phyloP scores from a whole-genome alignment of 2,329 filamentous ascomycete species.

The Xylaria multiplex region DNA sequence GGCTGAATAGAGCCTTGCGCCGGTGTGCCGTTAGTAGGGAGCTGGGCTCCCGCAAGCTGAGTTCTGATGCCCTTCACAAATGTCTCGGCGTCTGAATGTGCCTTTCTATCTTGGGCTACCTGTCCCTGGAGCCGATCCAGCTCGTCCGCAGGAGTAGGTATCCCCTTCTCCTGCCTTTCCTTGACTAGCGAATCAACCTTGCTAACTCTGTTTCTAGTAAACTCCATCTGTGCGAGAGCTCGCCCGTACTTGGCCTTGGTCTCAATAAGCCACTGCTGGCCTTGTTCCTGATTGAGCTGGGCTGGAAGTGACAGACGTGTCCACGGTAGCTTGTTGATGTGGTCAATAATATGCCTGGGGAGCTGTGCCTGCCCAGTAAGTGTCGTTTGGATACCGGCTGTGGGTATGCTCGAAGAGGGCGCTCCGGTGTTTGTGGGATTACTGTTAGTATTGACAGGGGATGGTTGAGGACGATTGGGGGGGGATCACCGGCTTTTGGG shows the following conservation, averaged over 20 bases:
- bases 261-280: slow-evolving; percentile 37
- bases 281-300: slow-evolving; percentile 39
- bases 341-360: slow-evolving; percentile 42
- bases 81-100: slow-evolving; percentile 40
- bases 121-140: slow-evolving; percentile 40
- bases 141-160: slow-evolving; percentile 40
- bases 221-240: slow-evolving; percentile 45
- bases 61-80: slow-evolving; percentile 42
- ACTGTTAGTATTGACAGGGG: slow-evolving; percentile 11
- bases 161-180: slow-evolving; percentile 43
- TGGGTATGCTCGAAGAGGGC: slow-evolving; percentile 22
- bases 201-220: slow-evolving; percentile 30
- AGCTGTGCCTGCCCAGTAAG: slow-evolving; percentile 20
- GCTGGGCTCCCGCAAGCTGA: slow-evolving; percentile 35
- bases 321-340: slow-evolving; percentile 46
- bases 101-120: slow-evolving; percentile 37
- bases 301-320: slow-evolving; percentile 32
- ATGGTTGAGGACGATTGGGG: slow-evolving; percentile 36
- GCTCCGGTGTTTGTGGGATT: slow-evolving; percentile 19
- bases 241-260: slow-evolving; percentile 42
- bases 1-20: slow-evolving; percentile 37
- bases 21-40: slow-evolving; percentile 27
- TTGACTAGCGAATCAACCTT: slow-evolving; percentile 43
- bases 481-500: slow-evolving; percentile 36
- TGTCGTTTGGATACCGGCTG: slow-evolving; percentile 4